Conservation (phyloP, 371 early-diverging fungal genomes). For the Entomophthora muscae region DNA sequence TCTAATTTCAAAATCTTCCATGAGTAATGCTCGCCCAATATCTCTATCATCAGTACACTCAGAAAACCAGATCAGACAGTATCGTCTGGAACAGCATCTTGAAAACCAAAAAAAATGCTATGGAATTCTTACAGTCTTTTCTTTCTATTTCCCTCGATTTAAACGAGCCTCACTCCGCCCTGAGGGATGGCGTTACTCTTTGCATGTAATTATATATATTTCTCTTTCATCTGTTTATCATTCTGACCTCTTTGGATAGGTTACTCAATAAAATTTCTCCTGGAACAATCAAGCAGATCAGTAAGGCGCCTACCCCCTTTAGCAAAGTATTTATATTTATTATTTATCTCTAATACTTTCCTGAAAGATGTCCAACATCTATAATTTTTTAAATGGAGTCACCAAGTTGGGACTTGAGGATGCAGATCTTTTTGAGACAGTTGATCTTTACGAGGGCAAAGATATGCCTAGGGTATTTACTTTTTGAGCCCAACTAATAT, state of each 20-base stretch:
- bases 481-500: not conserved
- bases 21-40: not conserved
- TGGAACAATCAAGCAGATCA: conserved; percentile 44
- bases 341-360: not conserved
- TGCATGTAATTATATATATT: conserved; percentile 57
- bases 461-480: conserved; percentile 53
- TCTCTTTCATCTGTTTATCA: not conserved
- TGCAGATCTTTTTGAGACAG: conserved; percentile 72
- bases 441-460: conserved; percentile 78
- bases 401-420: conserved; percentile 45
- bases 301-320: conserved; percentile 46
- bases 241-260: conserved; percentile 18
- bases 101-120: conserved; percentile 25
- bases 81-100: conserved; percentile 26
- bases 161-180: conserved; percentile 29
- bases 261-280: conserved; percentile 58
- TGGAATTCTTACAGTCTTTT: conserved; percentile 27
- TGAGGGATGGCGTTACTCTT: conserved; percentile 62
- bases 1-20: not conserved
- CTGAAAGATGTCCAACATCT: conserved; percentile 63
- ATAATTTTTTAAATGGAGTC: conserved; percentile 39
- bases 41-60: not conserved
- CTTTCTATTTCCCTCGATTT: conserved; percentile 21
- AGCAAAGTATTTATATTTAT: conserved; percentile 30
- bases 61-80: conserved; percentile 4